Evolutionary conservation across 306 rosid species (phyloP).

Genomic region (Sicyos edulis): DNA sequence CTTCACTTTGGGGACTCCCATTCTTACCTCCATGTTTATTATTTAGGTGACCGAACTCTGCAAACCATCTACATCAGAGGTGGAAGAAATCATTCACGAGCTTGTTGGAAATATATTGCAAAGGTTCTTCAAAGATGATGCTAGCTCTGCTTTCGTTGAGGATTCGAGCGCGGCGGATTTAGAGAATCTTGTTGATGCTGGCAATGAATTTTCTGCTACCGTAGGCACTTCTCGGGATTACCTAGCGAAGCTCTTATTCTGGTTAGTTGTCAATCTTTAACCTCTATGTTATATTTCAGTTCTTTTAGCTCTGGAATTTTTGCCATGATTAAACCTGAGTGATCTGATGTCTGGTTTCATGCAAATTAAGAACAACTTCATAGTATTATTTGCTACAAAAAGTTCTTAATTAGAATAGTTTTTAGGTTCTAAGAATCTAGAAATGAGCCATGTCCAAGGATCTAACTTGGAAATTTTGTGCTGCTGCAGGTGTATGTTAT

Average conservation of each 20-base stretch:
- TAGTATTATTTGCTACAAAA: neutral
- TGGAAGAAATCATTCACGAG: conserved; percentile 79
- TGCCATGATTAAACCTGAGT: neutral
- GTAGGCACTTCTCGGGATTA: conserved; percentile 75
- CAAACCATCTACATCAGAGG: conserved; percentile 74
- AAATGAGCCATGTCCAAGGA: neutral
- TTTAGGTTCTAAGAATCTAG: neutral
- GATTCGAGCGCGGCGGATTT: conserved; percentile 33
- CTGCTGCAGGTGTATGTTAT: conserved; percentile 89
- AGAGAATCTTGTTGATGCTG: conserved; percentile 32
- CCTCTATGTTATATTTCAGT: neutral
- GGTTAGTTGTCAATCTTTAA: conserved; percentile 44
- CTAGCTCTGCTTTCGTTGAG: conserved; percentile 36
- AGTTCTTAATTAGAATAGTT: neutral
- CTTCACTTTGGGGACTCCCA: neutral
- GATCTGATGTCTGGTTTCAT: neutral
- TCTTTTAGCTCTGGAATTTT: neutral
- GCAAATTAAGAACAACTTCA: too few species aligned
- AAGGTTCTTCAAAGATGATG: conserved; percentile 48
- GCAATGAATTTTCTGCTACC: conserved; percentile 39
- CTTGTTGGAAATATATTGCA: conserved; percentile 66
- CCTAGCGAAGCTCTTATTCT: conserved; percentile 94
- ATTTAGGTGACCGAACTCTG: conserved; percentile 73
- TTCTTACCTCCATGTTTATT: conserved; percentile 22
- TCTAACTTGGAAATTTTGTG: neutral